Evolutionary conservation across 2,329 filamentous ascomycete species (phyloP).

Genomic region (Pezizomycotina sp.): DNA sequence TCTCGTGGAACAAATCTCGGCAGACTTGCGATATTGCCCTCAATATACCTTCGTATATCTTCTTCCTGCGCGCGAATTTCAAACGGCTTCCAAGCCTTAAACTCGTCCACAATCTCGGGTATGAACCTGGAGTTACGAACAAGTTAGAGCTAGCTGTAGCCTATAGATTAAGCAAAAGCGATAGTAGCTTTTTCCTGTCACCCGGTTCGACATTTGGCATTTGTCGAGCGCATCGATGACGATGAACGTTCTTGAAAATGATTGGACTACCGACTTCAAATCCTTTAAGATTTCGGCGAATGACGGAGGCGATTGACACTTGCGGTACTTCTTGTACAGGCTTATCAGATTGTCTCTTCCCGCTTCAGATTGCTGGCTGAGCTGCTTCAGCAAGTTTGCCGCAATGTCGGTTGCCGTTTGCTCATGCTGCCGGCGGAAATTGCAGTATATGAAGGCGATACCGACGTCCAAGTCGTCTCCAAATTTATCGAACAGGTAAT

Average conservation of each 20-base stretch:
- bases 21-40: neutral
- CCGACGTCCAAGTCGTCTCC: slow-evolving; percentile 24
- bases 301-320: no score
- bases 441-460: slow-evolving; percentile 35
- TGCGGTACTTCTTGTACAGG: slow-evolving; percentile 9
- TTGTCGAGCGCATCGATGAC: slow-evolving; percentile 13
- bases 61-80: slow-evolving; percentile 28
- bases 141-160: no score
- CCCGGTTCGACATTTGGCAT: slow-evolving; percentile 1
- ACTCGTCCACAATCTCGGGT: neutral
- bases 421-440: slow-evolving; percentile 30
- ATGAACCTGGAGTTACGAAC: slow-evolving; percentile 1
- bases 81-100: slow-evolving; percentile 1
- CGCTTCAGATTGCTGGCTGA: slow-evolving; percentile 23
- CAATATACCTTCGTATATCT: slow-evolving; percentile 22
- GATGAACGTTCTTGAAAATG: slow-evolving; percentile 4
- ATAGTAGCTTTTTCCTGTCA: no score
- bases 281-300: no score
- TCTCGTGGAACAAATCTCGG: no score
- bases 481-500: slow-evolving; percentile 28
- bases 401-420: slow-evolving; percentile 29
- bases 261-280: neutral
- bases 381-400: slow-evolving; percentile 30
- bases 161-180: no score
- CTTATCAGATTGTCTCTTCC: slow-evolving; percentile 26